Conservation (phyloP, 148 eudicot genomes). For the Diospyros lotus region DNA sequence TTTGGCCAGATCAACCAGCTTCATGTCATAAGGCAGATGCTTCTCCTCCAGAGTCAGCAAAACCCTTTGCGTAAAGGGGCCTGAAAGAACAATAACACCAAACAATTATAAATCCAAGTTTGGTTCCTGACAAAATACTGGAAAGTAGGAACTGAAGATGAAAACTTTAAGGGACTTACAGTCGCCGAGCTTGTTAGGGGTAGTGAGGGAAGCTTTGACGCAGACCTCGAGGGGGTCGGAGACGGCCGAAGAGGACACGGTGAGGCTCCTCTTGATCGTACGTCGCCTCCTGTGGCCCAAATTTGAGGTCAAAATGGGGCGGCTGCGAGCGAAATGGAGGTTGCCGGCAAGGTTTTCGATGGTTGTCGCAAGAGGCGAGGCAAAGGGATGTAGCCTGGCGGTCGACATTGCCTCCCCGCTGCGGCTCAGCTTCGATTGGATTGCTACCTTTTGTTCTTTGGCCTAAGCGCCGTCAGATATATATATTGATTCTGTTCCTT, state of each 20-base stretch:
- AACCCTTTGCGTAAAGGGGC: slow-evolving; percentile 87
- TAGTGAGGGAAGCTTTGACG: slow-evolving; percentile 62
- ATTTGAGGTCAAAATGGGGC: slow-evolving; percentile 2
- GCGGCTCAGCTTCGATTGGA: background rate
- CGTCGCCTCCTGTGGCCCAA: slow-evolving; percentile 3
- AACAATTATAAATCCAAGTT: background rate
- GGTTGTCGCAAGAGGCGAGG: slow-evolving; percentile 39
- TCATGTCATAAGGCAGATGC: slow-evolving; percentile 75
- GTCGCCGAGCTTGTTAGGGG: slow-evolving; percentile 79
- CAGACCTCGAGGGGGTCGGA: slow-evolving; percentile 67
- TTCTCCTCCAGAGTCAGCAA: slow-evolving; percentile 88
- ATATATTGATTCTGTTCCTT: background rate
- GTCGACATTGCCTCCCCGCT: slow-evolving; percentile 34
- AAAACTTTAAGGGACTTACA: slow-evolving; percentile 35
- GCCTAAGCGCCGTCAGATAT: no score
- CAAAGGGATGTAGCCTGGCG: slow-evolving; percentile 38
- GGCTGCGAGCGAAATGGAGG: slow-evolving; percentile 15
- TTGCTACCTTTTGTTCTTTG: background rate
- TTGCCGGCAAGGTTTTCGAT: slow-evolving; percentile 31
- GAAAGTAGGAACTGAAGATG: background rate
- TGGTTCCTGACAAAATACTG: background rate
- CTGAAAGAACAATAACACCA: slow-evolving; percentile 28
- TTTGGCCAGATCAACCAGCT: slow-evolving; percentile 63
- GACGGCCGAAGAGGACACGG: slow-evolving; percentile 28
- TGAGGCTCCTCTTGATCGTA: slow-evolving; percentile 14